Evolutionary conservation across 2,329 filamentous ascomycete species (phyloP), one percentile per base, ranked within the genome.

Genomic region (Talaromyces sp.): DNA sequence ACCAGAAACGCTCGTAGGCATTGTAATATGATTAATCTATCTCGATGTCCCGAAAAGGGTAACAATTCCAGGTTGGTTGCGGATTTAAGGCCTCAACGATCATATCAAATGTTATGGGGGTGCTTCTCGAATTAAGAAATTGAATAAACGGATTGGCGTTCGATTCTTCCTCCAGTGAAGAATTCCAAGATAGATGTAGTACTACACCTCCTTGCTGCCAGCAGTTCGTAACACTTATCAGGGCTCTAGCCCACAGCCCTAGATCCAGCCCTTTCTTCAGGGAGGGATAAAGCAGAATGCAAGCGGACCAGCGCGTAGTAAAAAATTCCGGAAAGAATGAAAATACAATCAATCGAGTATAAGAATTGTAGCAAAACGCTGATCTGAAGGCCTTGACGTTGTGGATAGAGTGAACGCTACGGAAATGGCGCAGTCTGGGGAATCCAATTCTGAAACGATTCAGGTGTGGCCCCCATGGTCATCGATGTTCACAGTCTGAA

Each of bases 401-500:
- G 35, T 40, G 37, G 35, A 36, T 45, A 46, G 40, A 56, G 41
- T 25, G 43, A 6, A 17, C 33, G 35, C 48, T 52, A 52, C 31
- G 48, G 33, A 56, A 21, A 22, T n/a, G 54, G 39, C 45, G 54
- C 21, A 56, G 54, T 50, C 43, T 40, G 54, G 54, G 43, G 35
- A 39, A 37, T 50, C 21, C 54, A 50, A 50, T 48, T 56, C 54
- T 56, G 54, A 56, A 56, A 56, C 43, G 54, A 40, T 36, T 50
- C 43, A 15, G 43, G 43, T 50, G 21, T 41, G 54, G 54, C 33
- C 54, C 54, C 54, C 54, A 56, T 56, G n/a, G 22, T 50, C 45
- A 39, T 56, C 43, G n/a, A 22, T 48, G 33, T 56, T 56, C 43
- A 56, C 33, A 40, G 43, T 50, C 35, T 56, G 54, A 56, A 41